Evolutionary conservation across 2,329 filamentous ascomycete species (phyloP), one percentile per base, ranked within the genome.

Genomic region (Aspergillus spinulosporus): DNA sequence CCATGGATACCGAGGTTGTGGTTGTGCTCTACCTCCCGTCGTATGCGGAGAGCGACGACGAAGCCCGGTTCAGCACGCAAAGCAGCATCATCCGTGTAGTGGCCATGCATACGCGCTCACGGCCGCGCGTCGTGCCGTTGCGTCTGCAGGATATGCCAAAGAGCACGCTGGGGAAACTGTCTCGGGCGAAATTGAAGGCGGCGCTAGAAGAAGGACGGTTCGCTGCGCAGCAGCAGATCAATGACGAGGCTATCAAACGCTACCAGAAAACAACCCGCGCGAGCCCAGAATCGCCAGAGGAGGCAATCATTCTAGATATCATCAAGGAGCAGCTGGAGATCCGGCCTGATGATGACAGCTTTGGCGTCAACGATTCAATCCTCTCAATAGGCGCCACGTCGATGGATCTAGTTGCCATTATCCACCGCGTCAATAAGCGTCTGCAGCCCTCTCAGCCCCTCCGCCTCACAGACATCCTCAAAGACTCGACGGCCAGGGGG

Each of bases 151-250:
- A 44, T 3, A 29, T 66, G 8, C 58, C 61, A 14, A 61, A 61
- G 11, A 54, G 59, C 1, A 47, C 60, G 0, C 40, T 66, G 15
- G 64, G 64, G 3, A 63, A 62, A 61, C 46, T 59, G 3, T 55
- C 61, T n/a, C 36, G 62, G 46, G 32, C 54, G 48, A 50, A 49
- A 49, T 63, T 71, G 29, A 57, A 60, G 40, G 51, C n/a, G 14
- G 62, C 58, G 29, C 82, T 28, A 54, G 61, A 28, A 71, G 70
- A 63, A 68, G 81, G 5, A 76, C 79, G 0, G 58, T 84, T 15
- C 78, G 80, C 61, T 79, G 78, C 39, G 4, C 52, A 64, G n/a
- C 43, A 61, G 28, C 39, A 55, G 4, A 7, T 48, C 5, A 62
- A 64, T 14, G n/a, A 11, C 2, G 21, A 57, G 8, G 40, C 51